Conservation (phyloP, 1,139 yeast species). For the Sugiyamaella grinbergsii region DNA sequence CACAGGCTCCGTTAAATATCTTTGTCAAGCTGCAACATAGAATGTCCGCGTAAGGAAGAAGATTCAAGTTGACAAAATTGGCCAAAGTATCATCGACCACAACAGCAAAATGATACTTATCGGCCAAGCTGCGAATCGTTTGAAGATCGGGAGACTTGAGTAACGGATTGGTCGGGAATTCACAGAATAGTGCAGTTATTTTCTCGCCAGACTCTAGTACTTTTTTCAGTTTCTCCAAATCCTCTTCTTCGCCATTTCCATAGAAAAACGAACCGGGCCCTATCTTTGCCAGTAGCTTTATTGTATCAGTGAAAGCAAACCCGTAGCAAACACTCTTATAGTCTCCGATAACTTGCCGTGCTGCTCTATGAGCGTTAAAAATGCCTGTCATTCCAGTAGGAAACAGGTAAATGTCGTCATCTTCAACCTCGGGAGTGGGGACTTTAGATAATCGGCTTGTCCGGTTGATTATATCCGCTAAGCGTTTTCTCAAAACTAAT, state of each 20-base stretch:
- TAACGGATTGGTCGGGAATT: conserved; percentile 92
- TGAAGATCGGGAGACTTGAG: conserved; percentile 78
- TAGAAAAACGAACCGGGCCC: conserved; percentile 81
- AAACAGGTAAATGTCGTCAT: conserved; percentile 73
- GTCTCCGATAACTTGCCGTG: conserved; percentile 46
- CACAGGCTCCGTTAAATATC: conserved; percentile 93
- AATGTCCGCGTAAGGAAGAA: conserved; percentile 78
- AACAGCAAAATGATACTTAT: conserved; percentile 69
- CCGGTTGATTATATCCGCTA: conserved; percentile 65
- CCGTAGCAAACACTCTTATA: conserved; percentile 86
- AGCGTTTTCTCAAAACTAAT: conserved; percentile 67
- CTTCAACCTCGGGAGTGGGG: conserved; percentile 46
- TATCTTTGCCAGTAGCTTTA: conserved; percentile 79
- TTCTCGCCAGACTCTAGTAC: conserved; percentile 62
- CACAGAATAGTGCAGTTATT: conserved; percentile 76
- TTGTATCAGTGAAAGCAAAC: conserved; percentile 91
- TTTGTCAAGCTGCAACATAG: conserved; percentile 87
- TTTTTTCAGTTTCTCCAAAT: conserved; percentile 66
- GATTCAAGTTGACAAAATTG: conserved; percentile 80
- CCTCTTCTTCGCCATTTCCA: conserved; percentile 78
- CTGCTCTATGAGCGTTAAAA: conserved; percentile 74
- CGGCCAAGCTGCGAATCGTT: conserved; percentile 65
- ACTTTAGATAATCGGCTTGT: conserved; percentile 29
- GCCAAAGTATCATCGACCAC: conserved; percentile 95
- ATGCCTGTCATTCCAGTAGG: conserved; percentile 95